A percentile compares a stretch with the other conserved stretches of the same genome.
Conservation (phyloP, 148 eudicot genomes). For the Suaeda aralocaspica region DNA sequence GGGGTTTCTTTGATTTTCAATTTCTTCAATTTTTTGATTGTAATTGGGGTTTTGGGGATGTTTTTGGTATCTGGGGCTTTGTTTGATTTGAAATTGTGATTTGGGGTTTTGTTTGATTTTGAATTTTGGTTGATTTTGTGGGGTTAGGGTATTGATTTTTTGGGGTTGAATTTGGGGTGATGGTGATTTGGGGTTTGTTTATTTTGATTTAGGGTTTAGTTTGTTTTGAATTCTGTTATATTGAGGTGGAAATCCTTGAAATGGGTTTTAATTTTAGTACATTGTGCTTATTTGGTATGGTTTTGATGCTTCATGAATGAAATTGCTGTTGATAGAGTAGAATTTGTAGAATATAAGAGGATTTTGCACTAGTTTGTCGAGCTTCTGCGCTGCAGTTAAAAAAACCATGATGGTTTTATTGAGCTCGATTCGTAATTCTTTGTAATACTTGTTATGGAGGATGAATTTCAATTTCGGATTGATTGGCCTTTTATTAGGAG, state of each 20-base stretch:
- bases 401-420: not conserved
- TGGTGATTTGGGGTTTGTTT: not conserved
- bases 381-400: not conserved
- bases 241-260: not conserved
- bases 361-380: not conserved
- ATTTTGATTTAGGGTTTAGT: not conserved
- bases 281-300: not conserved
- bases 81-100: not conserved
- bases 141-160: constrained; percentile 5
- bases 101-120: not conserved
- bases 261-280: not conserved
- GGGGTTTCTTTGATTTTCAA: no score
- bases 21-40: not conserved
- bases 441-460: not conserved
- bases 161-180: not conserved
- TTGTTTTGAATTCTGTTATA: not conserved
- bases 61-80: not conserved
- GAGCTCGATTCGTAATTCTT: not conserved
- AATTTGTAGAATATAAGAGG: not conserved
- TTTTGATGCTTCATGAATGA: not conserved
- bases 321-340: not conserved
- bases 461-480: not conserved
- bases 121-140: not conserved
- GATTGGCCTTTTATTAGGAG: not conserved
- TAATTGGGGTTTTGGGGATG: not conserved